These are phyloP conservation scores for Boechera divaricarpa DNA, from an alignment of 345 rosid genomes.

Conservation along the genomic window DNA sequence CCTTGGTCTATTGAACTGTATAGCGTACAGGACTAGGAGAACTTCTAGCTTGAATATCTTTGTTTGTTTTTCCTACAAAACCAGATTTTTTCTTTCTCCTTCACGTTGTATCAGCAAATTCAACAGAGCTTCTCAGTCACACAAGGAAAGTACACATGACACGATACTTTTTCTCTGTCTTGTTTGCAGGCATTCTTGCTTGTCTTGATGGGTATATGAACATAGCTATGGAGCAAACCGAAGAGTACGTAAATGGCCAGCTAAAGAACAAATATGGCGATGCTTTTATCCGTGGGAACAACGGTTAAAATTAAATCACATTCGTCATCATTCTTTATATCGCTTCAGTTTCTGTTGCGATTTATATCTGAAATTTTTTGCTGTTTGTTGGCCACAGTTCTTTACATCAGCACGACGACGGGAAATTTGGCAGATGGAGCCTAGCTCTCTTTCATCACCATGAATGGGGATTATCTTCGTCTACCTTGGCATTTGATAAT, in stretches of 20 bases:
- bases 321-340: neutral
- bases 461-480: neutral
- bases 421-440: slow-evolving; percentile 80
- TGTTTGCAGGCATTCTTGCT: slow-evolving; percentile 84
- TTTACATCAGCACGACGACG: slow-evolving; percentile 80
- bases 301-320: slow-evolving; percentile 46
- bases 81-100: neutral
- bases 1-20: slow-evolving; percentile 9
- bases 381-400: slow-evolving; percentile 53
- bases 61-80: neutral
- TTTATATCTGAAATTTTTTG: neutral
- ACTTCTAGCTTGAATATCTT: neutral
- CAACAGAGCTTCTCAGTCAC: neutral
- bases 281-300: slow-evolving; percentile 88
- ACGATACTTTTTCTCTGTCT: slow-evolving; percentile 43
- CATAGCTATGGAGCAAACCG: slow-evolving; percentile 97
- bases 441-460: slow-evolving; percentile 31
- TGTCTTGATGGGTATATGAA: slow-evolving; percentile 97
- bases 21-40: neutral
- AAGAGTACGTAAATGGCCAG: slow-evolving; percentile 86
- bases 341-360: neutral
- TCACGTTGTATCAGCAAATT: neutral
- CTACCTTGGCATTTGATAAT: slow-evolving; percentile 1
- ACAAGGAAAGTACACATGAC: neutral
- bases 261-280: slow-evolving; percentile 86